Evolutionary conservation across 192 early-diverging fungal species (phyloP).

Genomic region (Funneliformis mosseae): DNA sequence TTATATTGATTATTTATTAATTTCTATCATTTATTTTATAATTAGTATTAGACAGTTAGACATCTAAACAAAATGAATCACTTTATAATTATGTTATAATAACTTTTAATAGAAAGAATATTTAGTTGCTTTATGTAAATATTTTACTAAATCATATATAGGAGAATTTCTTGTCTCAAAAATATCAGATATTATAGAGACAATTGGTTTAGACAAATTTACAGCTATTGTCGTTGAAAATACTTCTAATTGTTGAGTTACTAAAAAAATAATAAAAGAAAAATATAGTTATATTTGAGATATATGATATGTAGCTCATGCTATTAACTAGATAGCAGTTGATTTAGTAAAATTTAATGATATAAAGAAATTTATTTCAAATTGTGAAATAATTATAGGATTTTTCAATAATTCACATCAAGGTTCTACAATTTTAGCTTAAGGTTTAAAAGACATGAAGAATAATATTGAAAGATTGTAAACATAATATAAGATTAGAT

Average conservation of each 20-base stretch:
- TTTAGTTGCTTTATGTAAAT: neutral
- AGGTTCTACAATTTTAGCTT: neutral
- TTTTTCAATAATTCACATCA: slow-evolving; percentile 3
- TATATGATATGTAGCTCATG: neutral
- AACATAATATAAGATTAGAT: neutral
- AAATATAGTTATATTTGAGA: neutral
- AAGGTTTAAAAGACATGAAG: neutral
- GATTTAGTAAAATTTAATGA: neutral
- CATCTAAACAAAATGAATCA: neutral
- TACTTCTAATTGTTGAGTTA: neutral
- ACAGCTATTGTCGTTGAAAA: neutral
- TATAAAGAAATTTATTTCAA: neutral
- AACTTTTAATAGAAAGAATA: neutral
- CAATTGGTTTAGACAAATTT: neutral
- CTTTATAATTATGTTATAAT: neutral
- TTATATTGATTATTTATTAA: neutral
- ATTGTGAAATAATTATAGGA: neutral
- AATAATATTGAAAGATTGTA: neutral
- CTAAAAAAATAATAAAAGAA: neutral
- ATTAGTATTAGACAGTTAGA: neutral
- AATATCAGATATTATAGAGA: neutral
- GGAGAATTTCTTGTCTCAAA: neutral
- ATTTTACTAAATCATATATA: neutral
- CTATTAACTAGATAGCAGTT: neutral
- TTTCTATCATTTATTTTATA: too few relatives aligned